These are phyloP conservation scores for Leptographium radiaticola DNA, from an alignment of 2,329 filamentous ascomycete species.

Conservation along the genomic window DNA sequence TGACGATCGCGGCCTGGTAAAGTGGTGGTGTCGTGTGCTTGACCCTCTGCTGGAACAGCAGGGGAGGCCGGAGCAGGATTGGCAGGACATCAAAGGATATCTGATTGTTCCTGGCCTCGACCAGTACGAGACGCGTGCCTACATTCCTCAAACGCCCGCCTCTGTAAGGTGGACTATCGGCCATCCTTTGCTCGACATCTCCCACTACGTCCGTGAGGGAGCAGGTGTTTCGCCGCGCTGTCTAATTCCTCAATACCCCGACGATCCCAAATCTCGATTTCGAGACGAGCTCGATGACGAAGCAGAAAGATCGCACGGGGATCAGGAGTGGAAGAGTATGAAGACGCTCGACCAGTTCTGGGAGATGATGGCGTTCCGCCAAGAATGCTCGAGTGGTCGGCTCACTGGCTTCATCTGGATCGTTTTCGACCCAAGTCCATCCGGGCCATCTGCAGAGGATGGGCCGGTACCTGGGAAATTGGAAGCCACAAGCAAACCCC, in stretches of 20 bases:
- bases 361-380: conserved; percentile 95
- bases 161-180: conserved; percentile 55
- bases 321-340: conserved; percentile 71
- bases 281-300: conserved; percentile 82
- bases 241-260: conserved; percentile 80
- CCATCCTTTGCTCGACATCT: conserved; percentile 53
- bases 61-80: conserved; percentile 11
- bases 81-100: conserved; percentile 55
- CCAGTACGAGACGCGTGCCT: conserved; percentile 62
- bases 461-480: too few relatives aligned
- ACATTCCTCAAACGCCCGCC: conserved; percentile 47
- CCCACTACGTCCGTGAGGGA: conserved; percentile 44
- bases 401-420: conserved; percentile 94
- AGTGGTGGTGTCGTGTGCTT: conserved; percentile 89
- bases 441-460: not conserved
- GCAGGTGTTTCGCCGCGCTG: conserved; percentile 60
- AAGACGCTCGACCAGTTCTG: conserved; percentile 83
- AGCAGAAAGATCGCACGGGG: conserved; percentile 45
- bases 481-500: conserved; percentile 21
- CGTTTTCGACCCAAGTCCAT: conserved; percentile 50
- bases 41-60: conserved; percentile 52
- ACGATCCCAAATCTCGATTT: conserved; percentile 89
- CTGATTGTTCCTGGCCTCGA: conserved; percentile 82
- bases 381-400: conserved; percentile 87
- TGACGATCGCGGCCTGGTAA: conserved; percentile 78